Evolutionary conservation across 169 alveolate genomes (phyloP).

Genomic region (Theileria parva): DNA sequence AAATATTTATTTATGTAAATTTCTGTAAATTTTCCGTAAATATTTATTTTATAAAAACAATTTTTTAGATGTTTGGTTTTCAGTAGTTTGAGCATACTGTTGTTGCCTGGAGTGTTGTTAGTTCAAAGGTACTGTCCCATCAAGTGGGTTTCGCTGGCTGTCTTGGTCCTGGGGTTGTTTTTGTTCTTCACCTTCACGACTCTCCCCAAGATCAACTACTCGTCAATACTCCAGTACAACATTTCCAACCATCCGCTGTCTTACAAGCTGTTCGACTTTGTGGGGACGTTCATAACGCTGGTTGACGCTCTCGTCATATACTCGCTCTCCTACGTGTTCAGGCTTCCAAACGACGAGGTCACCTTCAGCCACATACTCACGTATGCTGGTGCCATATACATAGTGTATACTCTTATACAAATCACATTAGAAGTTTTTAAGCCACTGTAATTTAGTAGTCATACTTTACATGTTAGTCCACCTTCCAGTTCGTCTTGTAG

Average conservation of each 20-base stretch:
- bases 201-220: constrained; percentile 38
- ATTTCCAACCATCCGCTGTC: constrained; percentile 55
- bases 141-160: background rate
- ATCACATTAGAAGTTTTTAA: constrained; percentile 7
- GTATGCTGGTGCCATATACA: constrained; percentile 23
- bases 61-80: constrained; percentile 31
- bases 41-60: background rate
- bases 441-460: background rate
- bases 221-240: constrained; percentile 40
- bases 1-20: background rate
- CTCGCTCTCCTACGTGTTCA: constrained; percentile 16
- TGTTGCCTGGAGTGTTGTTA: constrained; percentile 21
- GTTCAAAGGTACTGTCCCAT: background rate
- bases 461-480: constrained; percentile 11
- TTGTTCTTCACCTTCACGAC: constrained; percentile 50
- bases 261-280: constrained; percentile 60
- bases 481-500: constrained; percentile 68
- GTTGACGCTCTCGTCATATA: constrained; percentile 29
- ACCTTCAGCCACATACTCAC: background rate
- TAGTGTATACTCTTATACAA: constrained; percentile 26
- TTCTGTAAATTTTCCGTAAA: background rate
- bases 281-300: constrained; percentile 34
- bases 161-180: constrained; percentile 26
- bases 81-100: constrained; percentile 24
- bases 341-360: constrained; percentile 5